Conservation (phyloP, 192 early-diverging fungal species). For the Backusella westeae region DNA sequence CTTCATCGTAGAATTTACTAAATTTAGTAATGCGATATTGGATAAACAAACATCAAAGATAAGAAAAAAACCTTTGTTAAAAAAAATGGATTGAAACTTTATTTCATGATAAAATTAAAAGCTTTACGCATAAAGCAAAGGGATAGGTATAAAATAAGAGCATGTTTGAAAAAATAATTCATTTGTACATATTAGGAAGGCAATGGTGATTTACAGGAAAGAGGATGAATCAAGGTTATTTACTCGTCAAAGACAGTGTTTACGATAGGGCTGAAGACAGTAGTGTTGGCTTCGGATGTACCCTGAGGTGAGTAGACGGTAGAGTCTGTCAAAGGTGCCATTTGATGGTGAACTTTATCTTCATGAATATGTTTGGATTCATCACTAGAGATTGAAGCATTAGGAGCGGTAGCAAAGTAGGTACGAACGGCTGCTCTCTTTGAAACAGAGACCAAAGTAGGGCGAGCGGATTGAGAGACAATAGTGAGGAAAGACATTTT, state of each 20-base stretch:
- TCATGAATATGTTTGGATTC: neutral
- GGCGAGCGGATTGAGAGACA: neutral
- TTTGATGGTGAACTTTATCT: constrained; percentile 18
- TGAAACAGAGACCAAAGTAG: neutral
- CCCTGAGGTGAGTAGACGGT: constrained; percentile 20
- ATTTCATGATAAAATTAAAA: neutral
- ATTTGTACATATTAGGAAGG: constrained; percentile 8
- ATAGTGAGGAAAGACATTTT: constrained; percentile 1
- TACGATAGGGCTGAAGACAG: constrained; percentile 5
- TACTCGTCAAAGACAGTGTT: constrained; percentile 18
- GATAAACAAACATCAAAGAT: neutral
- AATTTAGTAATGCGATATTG: neutral
- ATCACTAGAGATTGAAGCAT: neutral
- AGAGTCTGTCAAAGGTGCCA: constrained; percentile 17
- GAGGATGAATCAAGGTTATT: neutral
- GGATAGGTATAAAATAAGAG: neutral
- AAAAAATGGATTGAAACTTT: neutral
- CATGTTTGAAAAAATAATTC: neutral
- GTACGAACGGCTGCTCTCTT: neutral
- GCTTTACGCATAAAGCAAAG: neutral
- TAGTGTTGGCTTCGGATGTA: neutral
- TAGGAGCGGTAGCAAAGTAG: neutral
- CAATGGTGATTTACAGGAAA: neutral
- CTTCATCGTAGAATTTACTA: neutral
- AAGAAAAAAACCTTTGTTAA: neutral